Conservation (phyloP, 73 alveolate species). For the Symbiodinium pilosum region DNA sequence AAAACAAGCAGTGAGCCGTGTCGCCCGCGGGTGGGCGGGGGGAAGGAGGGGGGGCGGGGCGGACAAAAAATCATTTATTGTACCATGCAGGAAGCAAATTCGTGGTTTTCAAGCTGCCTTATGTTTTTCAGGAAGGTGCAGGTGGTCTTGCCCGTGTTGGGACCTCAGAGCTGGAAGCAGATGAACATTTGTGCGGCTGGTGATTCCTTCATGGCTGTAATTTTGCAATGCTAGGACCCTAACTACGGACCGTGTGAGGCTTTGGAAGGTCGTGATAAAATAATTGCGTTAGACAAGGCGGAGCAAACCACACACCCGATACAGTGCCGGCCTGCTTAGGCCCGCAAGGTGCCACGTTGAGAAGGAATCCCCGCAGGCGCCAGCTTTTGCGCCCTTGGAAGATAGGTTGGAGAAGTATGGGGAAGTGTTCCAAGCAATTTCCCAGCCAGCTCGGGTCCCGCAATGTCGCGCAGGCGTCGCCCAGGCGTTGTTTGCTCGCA, state of each 20-base stretch:
- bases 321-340: background rate
- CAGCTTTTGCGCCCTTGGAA: background rate
- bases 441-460: no score
- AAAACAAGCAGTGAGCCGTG: no score
- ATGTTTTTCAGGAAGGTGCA: background rate
- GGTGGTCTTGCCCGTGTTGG: background rate
- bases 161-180: no score
- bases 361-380: conserved; percentile 1
- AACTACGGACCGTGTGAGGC: no score
- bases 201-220: no score
- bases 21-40: background rate
- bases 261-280: background rate
- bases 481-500: background rate
- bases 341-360: background rate
- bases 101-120: no score
- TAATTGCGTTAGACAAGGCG: no score
- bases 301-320: no score
- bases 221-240: no score
- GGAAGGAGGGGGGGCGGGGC: background rate
- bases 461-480: background rate
- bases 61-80: background rate
- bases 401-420: no score
- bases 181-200: no score
- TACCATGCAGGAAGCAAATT: background rate
- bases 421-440: no score